Evolutionary conservation across 2,329 filamentous ascomycete genomes (phyloP).

Genomic region (Raffaelea ambrosiae): DNA sequence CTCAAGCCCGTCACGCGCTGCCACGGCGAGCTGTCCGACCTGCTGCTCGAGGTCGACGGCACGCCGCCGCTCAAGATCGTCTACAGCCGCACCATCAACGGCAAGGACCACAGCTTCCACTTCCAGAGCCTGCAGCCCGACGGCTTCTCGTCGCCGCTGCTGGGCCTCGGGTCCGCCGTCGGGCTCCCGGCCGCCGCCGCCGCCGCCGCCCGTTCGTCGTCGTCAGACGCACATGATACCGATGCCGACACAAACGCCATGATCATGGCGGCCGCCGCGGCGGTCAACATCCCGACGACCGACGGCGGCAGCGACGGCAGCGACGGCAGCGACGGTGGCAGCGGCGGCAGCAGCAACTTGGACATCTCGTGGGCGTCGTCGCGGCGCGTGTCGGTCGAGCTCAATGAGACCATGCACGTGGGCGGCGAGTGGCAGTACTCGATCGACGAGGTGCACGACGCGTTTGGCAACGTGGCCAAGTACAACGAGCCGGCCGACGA

Average conservation of each 20-base stretch:
- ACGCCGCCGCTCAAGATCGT: slow-evolving; percentile 87
- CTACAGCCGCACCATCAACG: slow-evolving; percentile 83
- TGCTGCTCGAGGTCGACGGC: slow-evolving; percentile 75
- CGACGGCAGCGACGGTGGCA: too few species aligned
- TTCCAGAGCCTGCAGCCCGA: slow-evolving; percentile 93
- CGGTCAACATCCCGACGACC: background rate
- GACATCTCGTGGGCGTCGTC: slow-evolving; percentile 75
- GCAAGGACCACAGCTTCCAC: slow-evolving; percentile 73
- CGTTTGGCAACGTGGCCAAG: slow-evolving; percentile 74
- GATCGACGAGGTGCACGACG: slow-evolving; percentile 87
- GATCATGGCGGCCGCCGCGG: too few species aligned
- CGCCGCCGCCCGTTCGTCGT: too few species aligned
- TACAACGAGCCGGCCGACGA: slow-evolving; percentile 63
- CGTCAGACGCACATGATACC: too few species aligned
- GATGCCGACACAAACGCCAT: too few species aligned
- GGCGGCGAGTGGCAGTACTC: slow-evolving; percentile 82
- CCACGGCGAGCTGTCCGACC: slow-evolving; percentile 76
- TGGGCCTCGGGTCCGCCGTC: slow-evolving; percentile 35
- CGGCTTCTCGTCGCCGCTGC: slow-evolving; percentile 68
- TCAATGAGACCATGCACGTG: slow-evolving; percentile 81
- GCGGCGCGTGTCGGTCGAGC: slow-evolving; percentile 65
- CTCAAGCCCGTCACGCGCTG: slow-evolving; percentile 50
- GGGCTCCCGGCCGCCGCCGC: slow-evolving; percentile 12
- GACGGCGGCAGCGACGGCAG: slow-evolving; percentile 23
- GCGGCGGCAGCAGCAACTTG: slow-evolving; percentile 37